Evolutionary conservation across 2,329 filamentous ascomycete genomes (phyloP).

Genomic region (Exophiala spinifera): DNA sequence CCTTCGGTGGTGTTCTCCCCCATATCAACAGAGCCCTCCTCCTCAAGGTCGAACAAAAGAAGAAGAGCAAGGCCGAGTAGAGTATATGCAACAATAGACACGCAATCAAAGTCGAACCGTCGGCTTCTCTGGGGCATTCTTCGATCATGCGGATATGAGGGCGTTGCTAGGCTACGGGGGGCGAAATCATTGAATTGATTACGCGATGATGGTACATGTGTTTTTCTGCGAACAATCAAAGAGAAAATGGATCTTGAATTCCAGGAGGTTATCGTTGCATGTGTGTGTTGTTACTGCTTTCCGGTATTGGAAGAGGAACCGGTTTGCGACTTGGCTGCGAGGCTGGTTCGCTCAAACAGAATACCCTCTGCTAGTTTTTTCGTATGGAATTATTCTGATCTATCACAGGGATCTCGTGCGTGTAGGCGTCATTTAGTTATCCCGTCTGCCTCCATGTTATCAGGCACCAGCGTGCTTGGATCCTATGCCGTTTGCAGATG

Average conservation of each 20-base stretch:
- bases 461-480: no score
- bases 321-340: background rate
- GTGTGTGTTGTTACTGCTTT: slow-evolving; percentile 5
- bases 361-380: slow-evolving; percentile 1
- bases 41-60: slow-evolving; percentile 96
- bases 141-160: slow-evolving; percentile 8
- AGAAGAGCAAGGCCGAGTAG: slow-evolving; percentile 64
- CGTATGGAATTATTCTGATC: slow-evolving; percentile 4
- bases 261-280: slow-evolving; percentile 20
- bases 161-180: slow-evolving; percentile 12
- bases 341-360: slow-evolving; percentile 3
- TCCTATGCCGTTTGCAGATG: no score
- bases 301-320: background rate
- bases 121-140: slow-evolving; percentile 18
- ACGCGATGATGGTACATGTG: slow-evolving; percentile 16
- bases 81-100: background rate
- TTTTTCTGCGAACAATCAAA: background rate
- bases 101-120: slow-evolving; percentile 1
- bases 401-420: background rate
- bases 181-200: slow-evolving; percentile 20
- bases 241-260: slow-evolving; percentile 12
- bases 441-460: background rate
- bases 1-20: slow-evolving; percentile 94
- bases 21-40: slow-evolving; percentile 98
- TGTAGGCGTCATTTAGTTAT: background rate